Base-by-base conservation (phyloP, 805 yeast genomes). In the Zygotorulaspora florentina region DNA sequence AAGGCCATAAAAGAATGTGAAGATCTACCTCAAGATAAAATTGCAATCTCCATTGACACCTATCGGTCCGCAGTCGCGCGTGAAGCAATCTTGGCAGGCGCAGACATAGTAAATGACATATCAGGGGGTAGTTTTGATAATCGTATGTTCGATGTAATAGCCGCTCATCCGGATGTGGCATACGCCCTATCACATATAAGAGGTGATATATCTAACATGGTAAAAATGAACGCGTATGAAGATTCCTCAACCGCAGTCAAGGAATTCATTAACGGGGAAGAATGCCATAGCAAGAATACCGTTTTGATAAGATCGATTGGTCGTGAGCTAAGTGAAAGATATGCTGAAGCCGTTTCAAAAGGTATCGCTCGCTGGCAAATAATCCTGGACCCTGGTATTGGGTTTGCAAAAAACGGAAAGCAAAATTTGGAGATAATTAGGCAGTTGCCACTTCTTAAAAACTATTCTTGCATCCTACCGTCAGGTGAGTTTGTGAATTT, bases 371-470 rank as follows among this genome's bases (percentile, higher is more conserved):
- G 91, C 64, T 93, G 96, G 96, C 98, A 93, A 66, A 70, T 93
- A 2, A 80, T 93, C 13, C 58, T 89, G 3, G 99, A 93, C 62
- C 99, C 99, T 0, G 99, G 99, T 2, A 67, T 93, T 35, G 99
- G 99, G 1, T 93, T 93, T 66, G 97, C 98, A n/a, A 93, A 93
- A 63, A 75, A 74, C 43, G 56, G 75, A n/a, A 53, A 61, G 7
- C 96, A 90, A 58, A 91, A 90, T 62, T 53, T 90, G 27, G 73
- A 74, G 17, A 56, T 88, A 1, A 73, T 93, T 25, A 75, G 79
- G 49, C 72, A 78, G 15, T 53, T 73, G 48, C 76, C 66, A 40
- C 55, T 50, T 26, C 64, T 71, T 57, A 82, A 82, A 59, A 65
- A 69, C 26, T 83, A 80, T 55, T 68, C 80, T 1, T 46, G 50